Base-by-base conservation (phyloP, 1,139 yeast species). In the Debaryomycetaceae sp. region DNA sequence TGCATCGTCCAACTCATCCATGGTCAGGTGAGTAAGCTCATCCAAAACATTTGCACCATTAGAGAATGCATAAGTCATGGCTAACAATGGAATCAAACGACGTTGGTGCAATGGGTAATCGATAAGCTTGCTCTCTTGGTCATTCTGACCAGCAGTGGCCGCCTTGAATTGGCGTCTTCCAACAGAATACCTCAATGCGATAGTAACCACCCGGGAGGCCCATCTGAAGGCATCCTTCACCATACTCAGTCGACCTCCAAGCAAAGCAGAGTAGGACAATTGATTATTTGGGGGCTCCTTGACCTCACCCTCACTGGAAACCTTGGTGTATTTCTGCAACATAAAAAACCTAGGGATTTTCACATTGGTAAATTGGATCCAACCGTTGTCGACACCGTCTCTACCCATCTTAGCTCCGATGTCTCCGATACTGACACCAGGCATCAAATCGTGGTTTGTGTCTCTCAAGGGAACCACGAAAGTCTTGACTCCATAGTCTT, bases 341-440 rank as follows among this genome's bases (percentile, higher is more conserved):
- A 73, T 72, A 57, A 70, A 71, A 60, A 56, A 69, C 48, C 77
- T 60, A 42, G 78, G 78, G 47, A 73, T 70, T 51, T 73, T 61
- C 41, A 73, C 78, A 53, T 62, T 58, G 43, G 76, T 65, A 57
- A 68, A 73, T 57, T 73, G 78, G 54, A 73, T 73, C 78, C 78
- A 73, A 49, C 78, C 78, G 53, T 73, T 73, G 55, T 73, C 78
- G 49, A 73, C 72, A 48, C 77, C 78, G 45, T 72, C 75, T 59
- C 78, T 62, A 48, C 78, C 78, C 78, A 73, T 73, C 60, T 73
- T 73, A 48, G 75, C 66, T 48, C 78, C 78, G 56, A 73, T 72
- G 51, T 73, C 78, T 49, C 78, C 78, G 43, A 71, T 62, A 43
- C 70, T 54, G 42, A 73, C 58, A 52, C 78, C 78, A 38, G 78